Evolutionary conservation across 768 basidiomycete species (phyloP), one percentile per base, ranked within the genome.

Genomic region (Mycena venus): DNA sequence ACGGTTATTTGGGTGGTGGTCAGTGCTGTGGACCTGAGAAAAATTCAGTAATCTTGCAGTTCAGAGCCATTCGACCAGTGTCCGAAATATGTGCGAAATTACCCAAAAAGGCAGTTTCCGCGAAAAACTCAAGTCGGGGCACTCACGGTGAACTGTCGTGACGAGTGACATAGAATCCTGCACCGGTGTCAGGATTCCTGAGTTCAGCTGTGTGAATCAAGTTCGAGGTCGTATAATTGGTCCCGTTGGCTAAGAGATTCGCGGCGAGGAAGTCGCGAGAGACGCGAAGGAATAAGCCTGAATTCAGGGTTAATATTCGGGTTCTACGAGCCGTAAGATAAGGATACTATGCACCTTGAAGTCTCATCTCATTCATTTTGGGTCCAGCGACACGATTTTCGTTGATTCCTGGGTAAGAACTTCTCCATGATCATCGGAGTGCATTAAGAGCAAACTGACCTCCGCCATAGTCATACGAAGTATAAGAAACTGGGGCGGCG

Each of bases 381-480:
- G 86, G 79, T 15, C 80, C 82, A 1, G 87, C 85, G n/a, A 89
- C 82, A 10, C 88, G 84, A 73, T 88, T 88, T 78, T 90, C 89
- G 72, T 88, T 88, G 72, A 89, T 88, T n/a, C 87, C 88, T n/a
- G n/a, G n/a, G n/a, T 88, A 44, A 9, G 12, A 49, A 21, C 29
- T n/a, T 23, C 47, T 58, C 15, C 56, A 59, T 19, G n/a, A 62
- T n/a, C 32, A 23, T 29, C 21, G 12, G 17, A 56, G 15, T 14
- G 10, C 14, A 31, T 25, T 12, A 12, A 25, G 2, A 42, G 15
- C 12, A 19, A 27, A 68, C 47, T 31, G 12, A 86, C 86, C 86
- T 77, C 86, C 89, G 36, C 89, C 90, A 70, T 92, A 92, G 75
- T 92, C 92, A 76, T 92, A 93, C 14, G 90, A 91, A 0, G 88